phyloP scores from a whole-genome alignment of 2,329 filamentous ascomycete genomes.

The Xylariaceae sp. region DNA sequence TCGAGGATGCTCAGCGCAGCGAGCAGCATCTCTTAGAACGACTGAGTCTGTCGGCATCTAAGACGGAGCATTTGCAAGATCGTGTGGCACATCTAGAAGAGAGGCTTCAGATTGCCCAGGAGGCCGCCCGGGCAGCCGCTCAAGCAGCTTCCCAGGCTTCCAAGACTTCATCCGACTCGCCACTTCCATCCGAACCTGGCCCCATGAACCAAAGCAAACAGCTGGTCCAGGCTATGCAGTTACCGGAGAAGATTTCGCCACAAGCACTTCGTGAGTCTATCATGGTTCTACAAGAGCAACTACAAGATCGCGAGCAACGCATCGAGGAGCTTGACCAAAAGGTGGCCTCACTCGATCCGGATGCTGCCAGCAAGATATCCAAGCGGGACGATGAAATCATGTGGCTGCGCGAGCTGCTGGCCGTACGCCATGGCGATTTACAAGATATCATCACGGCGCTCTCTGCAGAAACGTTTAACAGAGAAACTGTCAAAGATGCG shows the following conservation, averaged over 20 bases:
- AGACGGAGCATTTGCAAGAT: slow-evolving; percentile 80
- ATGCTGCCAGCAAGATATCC: slow-evolving; percentile 74
- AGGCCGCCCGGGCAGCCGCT: slow-evolving; percentile 77
- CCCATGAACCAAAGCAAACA: slow-evolving; percentile 38
- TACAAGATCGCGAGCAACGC: slow-evolving; percentile 85
- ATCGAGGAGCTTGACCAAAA: slow-evolving; percentile 82
- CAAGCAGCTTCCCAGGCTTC: slow-evolving; percentile 48
- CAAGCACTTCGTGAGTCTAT: slow-evolving; percentile 95
- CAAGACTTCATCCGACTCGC: slow-evolving; percentile 34
- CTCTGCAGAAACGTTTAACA: slow-evolving; percentile 68
- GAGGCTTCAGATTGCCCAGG: slow-evolving; percentile 82
- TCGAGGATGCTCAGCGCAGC: slow-evolving; percentile 75
- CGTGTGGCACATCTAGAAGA: slow-evolving; percentile 81
- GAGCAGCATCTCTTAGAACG: slow-evolving; percentile 78
- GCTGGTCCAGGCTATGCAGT: slow-evolving; percentile 40
- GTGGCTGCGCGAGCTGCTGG: slow-evolving; percentile 90
- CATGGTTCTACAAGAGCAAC: slow-evolving; percentile 90
- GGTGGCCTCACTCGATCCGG: slow-evolving; percentile 63
- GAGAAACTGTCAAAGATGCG: slow-evolving; percentile 76
- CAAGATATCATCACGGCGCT: slow-evolving; percentile 84
- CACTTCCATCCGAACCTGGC: slow-evolving; percentile 41
- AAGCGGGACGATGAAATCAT: slow-evolving; percentile 91
- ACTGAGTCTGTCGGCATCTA: slow-evolving; percentile 75
- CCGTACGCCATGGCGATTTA: slow-evolving; percentile 83
- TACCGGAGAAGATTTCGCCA: slow-evolving; percentile 83